Evolutionary conservation across 495 filamentous ascomycete species (phyloP).

Genomic region (Elaphomyces granulatus): DNA sequence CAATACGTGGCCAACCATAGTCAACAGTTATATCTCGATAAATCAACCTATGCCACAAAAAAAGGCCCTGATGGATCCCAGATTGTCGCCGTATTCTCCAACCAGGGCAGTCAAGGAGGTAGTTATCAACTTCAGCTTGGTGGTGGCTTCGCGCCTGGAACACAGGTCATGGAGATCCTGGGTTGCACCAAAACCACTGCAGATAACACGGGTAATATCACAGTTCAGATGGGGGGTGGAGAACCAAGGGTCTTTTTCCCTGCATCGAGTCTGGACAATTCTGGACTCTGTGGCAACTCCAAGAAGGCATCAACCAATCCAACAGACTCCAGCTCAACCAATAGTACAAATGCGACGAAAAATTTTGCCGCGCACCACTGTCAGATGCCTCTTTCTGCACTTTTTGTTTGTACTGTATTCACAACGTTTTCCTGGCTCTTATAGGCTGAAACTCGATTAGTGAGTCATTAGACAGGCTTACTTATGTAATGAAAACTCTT

Average conservation of each 20-base stretch:
- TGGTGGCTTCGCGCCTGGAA: constrained; percentile 22
- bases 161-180: constrained; percentile 31
- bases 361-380: neutral
- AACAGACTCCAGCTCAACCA: neutral
- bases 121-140: constrained; percentile 29
- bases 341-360: neutral
- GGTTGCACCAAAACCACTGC: constrained; percentile 24
- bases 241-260: constrained; percentile 29
- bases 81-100: constrained; percentile 41
- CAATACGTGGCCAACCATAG: constrained; percentile 36
- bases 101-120: constrained; percentile 32
- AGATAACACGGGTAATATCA: constrained; percentile 20
- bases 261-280: constrained; percentile 9
- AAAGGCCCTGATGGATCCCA: constrained; percentile 39
- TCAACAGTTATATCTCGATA: constrained; percentile 34
- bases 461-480: too few relatives aligned
- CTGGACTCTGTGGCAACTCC: constrained; percentile 14
- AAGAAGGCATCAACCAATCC: neutral
- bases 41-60: constrained; percentile 38
- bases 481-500: too few relatives aligned
- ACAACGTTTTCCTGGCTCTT: neutral
- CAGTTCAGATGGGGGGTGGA: constrained; percentile 26
- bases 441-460: neutral
- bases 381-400: neutral
- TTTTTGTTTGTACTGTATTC: neutral